Base-by-base conservation (phyloP, 2,329 filamentous ascomycete species). In the Fusarium stilboides region DNA sequence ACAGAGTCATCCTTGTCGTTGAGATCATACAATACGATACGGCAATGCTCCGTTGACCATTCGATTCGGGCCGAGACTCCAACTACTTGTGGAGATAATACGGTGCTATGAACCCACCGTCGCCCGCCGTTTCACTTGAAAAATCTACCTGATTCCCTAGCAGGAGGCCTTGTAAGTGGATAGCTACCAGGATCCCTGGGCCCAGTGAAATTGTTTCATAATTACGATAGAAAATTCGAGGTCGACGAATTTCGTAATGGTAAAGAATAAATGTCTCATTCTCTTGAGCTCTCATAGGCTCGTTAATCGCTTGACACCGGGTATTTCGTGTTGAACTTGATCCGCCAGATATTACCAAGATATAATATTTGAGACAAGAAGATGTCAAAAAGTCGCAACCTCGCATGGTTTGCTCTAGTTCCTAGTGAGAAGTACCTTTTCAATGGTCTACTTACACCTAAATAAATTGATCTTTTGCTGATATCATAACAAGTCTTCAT, bases 241-340 rank as follows among this genome's bases (percentile, higher is more conserved):
- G 39, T 44, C 26, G 51, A 47, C 40, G n/a, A 28, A 19, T 28
- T 43, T 51, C 28, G 55, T 54, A 59, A 57, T 39, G 15, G 22
- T 28, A 45, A 57, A 33, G 24, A 13, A 20, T 42, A 60, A 60
- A 60, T 60, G 34, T 46, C 52, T 57, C 52, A 60, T 47, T 12
- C 47, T 43, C 37, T 33, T 53, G 46, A 22, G 20, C 24, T 33
- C 22, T 34, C 15, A n/a, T 8, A 20, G 40, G 17, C 8, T 13
- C 17, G 5, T 26, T 5, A 24, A 33, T 31, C 28, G 28, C 3
- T 10, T 31, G 28, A 31, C 28, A 31, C 13, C 28, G 28, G 10
- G 28, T 31, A 31, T 31, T 31, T 31, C 28, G 28, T 31, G 28
- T 31, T 31, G 28, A 10, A 31, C 5, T 12, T 10, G 28, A 31